A percentile compares a stretch with the other conserved stretches of the same genome.
Evolutionary conservation across 306 rosid species (phyloP).

Genomic region (Inga leiocalycina): DNA sequence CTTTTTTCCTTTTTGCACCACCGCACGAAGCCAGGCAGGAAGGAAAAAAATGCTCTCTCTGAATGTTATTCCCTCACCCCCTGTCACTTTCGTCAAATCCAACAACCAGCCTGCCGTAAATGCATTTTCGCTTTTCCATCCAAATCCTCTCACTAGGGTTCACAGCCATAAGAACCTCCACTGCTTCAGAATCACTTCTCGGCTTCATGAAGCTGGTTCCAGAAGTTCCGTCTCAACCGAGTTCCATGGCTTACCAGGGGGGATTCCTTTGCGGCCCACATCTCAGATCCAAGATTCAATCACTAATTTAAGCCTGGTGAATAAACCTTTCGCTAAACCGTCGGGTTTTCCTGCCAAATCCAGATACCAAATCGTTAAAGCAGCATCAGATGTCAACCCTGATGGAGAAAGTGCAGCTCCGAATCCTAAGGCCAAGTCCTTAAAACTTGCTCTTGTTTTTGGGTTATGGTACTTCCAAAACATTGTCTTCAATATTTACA

Average conservation of each 20-base stretch:
- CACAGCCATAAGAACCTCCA: constrained; percentile 22
- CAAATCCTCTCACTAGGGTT: constrained; percentile 42
- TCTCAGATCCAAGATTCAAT: constrained; percentile 45
- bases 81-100: constrained; percentile 53
- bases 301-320: constrained; percentile 39
- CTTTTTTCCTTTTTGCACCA: constrained; percentile 9
- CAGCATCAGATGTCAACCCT: constrained; percentile 50
- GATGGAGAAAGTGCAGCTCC: constrained; percentile 50
- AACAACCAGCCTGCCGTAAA: constrained; percentile 37
- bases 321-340: constrained; percentile 33
- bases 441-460: constrained; percentile 72
- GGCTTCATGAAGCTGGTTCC: constrained; percentile 13
- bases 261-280: constrained; percentile 36
- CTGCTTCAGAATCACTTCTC: constrained; percentile 34
- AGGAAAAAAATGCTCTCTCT: constrained; percentile 51
- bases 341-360: constrained; percentile 46
- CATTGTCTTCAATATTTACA: constrained; percentile 87
- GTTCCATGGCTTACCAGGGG: neutral
- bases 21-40: neutral
- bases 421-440: constrained; percentile 43
- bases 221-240: neutral
- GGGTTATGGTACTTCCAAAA: constrained; percentile 92
- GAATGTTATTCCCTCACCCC: constrained; percentile 49
- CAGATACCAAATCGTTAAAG: constrained; percentile 43
- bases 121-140: constrained; percentile 38